Conservation (phyloP, 164 flowering plant species). For the Vitis vinifera region DNA sequence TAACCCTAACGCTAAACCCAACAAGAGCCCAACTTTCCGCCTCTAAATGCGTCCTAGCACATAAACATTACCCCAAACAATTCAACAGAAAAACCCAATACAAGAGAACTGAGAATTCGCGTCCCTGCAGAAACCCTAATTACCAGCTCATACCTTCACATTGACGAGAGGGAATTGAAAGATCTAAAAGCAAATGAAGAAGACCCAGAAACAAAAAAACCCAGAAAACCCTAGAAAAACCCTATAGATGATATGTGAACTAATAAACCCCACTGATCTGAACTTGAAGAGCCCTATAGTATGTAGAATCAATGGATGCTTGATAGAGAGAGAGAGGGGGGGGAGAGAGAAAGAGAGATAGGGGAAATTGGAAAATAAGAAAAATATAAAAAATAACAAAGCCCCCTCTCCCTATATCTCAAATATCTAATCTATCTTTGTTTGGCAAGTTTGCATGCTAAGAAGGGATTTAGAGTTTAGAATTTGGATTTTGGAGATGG, state of each 20-base stretch:
- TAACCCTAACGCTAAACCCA: slow-evolving; percentile 9
- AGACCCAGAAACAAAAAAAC: neutral
- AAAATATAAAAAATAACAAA: neutral
- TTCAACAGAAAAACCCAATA: neutral
- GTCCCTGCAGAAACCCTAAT: neutral
- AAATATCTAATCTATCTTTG: too few species aligned
- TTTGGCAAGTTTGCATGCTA: too few species aligned
- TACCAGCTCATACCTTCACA: slow-evolving; percentile 3
- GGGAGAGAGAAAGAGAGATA: slow-evolving; percentile 6
- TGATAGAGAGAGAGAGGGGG: neutral
- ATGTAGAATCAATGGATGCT: neutral
- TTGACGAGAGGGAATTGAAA: neutral
- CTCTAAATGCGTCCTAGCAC: slow-evolving; percentile 3
- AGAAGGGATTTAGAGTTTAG: too few species aligned
- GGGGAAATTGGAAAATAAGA: neutral
- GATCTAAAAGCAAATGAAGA: neutral
- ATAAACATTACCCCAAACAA: neutral
- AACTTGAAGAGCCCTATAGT: too few species aligned
- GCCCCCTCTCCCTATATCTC: too few species aligned
- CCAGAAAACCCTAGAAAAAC: slow-evolving; percentile 1
- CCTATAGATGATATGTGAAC: neutral
- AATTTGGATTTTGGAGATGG: too few species aligned
- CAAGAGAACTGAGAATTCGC: neutral
- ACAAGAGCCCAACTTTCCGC: slow-evolving; percentile 1
- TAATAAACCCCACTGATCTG: too few species aligned